Evolutionary conservation across 306 rosid species (phyloP).

Genomic region (Acacia confusa): DNA sequence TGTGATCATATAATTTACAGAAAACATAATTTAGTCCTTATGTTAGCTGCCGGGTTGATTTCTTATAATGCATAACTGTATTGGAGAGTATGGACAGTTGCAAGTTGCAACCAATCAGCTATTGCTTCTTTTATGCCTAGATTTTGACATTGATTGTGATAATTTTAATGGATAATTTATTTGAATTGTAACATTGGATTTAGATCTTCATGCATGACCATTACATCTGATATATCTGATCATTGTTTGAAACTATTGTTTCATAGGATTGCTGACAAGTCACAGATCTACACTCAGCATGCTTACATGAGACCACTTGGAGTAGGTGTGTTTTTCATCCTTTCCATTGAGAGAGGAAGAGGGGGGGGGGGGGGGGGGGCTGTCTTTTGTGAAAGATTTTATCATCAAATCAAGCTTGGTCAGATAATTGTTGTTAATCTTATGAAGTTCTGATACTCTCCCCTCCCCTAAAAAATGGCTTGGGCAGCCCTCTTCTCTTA

Average conservation of each 20-base stretch:
- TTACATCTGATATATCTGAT: conserved; percentile 19
- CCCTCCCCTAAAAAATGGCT: background rate
- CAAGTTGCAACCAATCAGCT: background rate
- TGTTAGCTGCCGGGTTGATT: background rate
- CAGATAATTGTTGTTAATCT: background rate
- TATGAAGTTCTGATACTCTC: background rate
- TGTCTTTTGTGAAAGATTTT: conserved; percentile 3
- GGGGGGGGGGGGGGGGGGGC: too few species aligned
- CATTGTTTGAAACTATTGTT: conserved; percentile 26
- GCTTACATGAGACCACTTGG: conserved; percentile 99
- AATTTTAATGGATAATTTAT: background rate
- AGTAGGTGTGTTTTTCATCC: conserved; percentile 64
- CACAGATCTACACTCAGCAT: conserved; percentile 98
- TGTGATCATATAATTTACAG: background rate
- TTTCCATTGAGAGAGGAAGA: background rate
- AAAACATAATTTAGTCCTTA: background rate
- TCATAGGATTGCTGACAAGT: conserved; percentile 93
- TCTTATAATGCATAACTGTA: background rate
- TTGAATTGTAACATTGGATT: background rate
- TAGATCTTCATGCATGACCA: conserved; percentile 12
- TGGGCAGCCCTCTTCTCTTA: background rate
- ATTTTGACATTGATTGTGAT: background rate
- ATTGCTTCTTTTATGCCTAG: background rate
- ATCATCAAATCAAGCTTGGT: conserved; percentile 7
- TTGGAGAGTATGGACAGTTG: background rate